phyloP scores from a whole-genome alignment of 108 stramenopile genomes.

The Schizochytrium sp. region DNA sequence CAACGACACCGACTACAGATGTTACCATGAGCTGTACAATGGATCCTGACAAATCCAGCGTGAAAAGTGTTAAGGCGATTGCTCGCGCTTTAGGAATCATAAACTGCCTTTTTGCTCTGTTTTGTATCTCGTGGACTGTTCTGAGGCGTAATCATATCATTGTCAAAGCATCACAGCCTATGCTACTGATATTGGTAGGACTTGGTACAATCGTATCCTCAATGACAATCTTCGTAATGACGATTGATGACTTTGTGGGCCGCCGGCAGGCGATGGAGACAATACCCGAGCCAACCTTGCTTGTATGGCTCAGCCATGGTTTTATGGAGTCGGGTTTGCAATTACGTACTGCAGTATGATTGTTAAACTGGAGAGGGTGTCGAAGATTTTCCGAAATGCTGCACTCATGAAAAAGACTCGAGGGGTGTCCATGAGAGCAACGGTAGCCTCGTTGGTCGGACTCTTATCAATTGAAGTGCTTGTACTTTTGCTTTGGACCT shows the following conservation, averaged over 20 bases:
- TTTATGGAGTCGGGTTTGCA: conserved; percentile 28
- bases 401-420: conserved; percentile 1
- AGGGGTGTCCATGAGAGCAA: not conserved
- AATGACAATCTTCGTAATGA: conserved; percentile 12
- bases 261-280: not conserved
- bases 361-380: conserved; percentile 31
- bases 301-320: conserved; percentile 21
- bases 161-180: conserved; percentile 8
- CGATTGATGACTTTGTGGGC: conserved; percentile 25
- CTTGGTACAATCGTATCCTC: conserved; percentile 24
- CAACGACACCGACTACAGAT: not conserved
- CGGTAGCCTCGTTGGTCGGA: not conserved
- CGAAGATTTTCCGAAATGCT: conserved; percentile 8
- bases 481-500: not conserved
- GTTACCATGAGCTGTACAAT: not conserved
- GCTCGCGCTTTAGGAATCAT: not conserved
- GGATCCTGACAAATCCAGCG: not conserved
- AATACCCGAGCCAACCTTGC: not conserved
- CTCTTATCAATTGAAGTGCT: not conserved
- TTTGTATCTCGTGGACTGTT: not conserved
- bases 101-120: not conserved
- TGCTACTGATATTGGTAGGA: not conserved
- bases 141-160: not conserved
- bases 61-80: conserved; percentile 1
- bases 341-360: conserved; percentile 20